These are phyloP conservation scores for Elongisporangium prolatum DNA, from an alignment of 352 stramenopile genomes.

Conservation along the genomic window DNA sequence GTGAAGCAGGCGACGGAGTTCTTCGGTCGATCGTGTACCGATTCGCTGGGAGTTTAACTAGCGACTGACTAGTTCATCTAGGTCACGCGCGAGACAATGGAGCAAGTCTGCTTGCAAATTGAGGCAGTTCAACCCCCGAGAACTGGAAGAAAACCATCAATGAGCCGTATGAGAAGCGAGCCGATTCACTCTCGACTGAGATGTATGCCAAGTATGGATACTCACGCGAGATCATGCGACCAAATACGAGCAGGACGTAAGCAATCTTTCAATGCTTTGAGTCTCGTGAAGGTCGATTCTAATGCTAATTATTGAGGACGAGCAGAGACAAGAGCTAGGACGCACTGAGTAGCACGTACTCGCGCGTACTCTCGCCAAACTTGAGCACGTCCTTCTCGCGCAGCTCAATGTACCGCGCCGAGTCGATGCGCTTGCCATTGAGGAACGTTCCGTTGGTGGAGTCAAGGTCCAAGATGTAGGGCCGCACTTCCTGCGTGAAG, in stretches of 20 bases:
- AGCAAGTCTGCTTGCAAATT: conserved; percentile 85
- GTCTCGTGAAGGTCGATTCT: too few relatives aligned
- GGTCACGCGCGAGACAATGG: conserved; percentile 90
- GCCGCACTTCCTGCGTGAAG: conserved; percentile 68
- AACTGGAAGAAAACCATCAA: conserved; percentile 89
- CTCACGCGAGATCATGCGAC: conserved; percentile 80
- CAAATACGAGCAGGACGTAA: conserved; percentile 86
- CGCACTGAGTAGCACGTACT: conserved; percentile 95
- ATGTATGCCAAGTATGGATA: conserved; percentile 87
- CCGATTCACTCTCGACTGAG: conserved; percentile 74
- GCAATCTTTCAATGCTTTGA: too few relatives aligned
- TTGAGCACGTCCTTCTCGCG: conserved; percentile 94
- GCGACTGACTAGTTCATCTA: conserved; percentile 73
- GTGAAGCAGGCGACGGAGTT: conserved; percentile 85
- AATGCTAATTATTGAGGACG: too few relatives aligned
- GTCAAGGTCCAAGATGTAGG: conserved; percentile 98
- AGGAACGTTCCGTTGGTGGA: conserved; percentile 98
- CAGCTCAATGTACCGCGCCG: conserved; percentile 96
- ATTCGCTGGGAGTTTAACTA: conserved; percentile 2
- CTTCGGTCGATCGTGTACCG: too few relatives aligned
- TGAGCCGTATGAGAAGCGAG: conserved; percentile 85
- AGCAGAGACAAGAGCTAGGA: conserved; percentile 12
- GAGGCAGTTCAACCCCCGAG: conserved; percentile 80
- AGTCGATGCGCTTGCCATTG: conserved; percentile 93
- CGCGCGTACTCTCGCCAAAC: conserved; percentile 95